Evolutionary conservation across 2,329 filamentous ascomycete species (phyloP).

Genomic region (Ceratocystis ficicola): DNA sequence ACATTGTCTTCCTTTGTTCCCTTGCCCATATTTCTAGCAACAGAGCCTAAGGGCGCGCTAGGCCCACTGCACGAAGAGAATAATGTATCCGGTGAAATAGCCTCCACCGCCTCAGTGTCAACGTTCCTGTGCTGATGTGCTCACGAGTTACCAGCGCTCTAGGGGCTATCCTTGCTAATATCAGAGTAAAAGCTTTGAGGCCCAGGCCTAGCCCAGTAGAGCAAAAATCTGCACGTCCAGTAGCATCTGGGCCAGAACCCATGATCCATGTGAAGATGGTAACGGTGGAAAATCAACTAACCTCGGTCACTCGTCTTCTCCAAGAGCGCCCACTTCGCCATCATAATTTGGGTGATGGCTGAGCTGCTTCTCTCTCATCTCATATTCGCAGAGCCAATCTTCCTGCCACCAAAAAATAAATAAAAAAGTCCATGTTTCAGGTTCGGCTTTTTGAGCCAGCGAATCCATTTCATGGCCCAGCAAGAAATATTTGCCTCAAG

Average conservation of each 20-base stretch:
- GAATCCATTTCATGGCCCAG: background rate
- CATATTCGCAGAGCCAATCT: background rate
- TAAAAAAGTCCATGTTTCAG: background rate
- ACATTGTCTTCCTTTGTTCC: background rate
- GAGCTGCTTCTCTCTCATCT: background rate
- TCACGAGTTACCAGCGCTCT: background rate
- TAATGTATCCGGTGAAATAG: background rate
- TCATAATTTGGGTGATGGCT: background rate
- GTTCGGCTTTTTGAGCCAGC: background rate
- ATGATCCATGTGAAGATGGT: conserved; percentile 3
- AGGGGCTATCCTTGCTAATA: background rate
- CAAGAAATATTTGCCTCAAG: background rate
- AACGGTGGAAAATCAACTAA: background rate
- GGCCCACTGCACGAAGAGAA: background rate
- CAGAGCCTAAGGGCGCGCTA: background rate
- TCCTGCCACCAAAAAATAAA: background rate
- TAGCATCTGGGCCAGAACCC: background rate
- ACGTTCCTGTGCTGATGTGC: background rate
- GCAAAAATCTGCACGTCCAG: conserved; percentile 1
- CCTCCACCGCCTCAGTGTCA: background rate
- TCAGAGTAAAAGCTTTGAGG: background rate
- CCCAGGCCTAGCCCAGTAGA: background rate
- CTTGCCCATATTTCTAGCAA: background rate
- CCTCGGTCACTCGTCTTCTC: background rate
- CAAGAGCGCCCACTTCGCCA: background rate